These are phyloP conservation scores for Ophiostoma piceae DNA, from an alignment of 2,329 filamentous ascomycete genomes.

Conservation along the genomic window DNA sequence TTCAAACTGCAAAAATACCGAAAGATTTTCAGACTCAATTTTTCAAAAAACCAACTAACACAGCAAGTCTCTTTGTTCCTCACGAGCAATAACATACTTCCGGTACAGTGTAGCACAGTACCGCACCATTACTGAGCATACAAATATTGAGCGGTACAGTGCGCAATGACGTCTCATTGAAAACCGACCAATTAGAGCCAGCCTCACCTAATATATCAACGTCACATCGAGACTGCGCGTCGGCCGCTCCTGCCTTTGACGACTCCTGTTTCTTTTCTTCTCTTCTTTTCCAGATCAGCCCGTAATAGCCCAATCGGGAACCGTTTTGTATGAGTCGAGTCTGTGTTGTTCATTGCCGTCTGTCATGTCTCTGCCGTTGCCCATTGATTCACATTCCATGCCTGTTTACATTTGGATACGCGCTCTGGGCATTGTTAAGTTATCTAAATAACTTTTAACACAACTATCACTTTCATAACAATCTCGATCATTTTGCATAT, in stretches of 20 bases:
- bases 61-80: neutral
- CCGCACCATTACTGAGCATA: neutral
- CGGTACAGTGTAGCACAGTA: neutral
- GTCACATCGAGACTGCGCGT: neutral
- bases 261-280: too few species aligned
- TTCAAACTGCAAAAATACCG: neutral
- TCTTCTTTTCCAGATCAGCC: neutral
- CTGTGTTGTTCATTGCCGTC: neutral
- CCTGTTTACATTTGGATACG: slow-evolving; percentile 4
- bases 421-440: neutral
- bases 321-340: neutral
- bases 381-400: slow-evolving; percentile 9
- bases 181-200: neutral
- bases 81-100: neutral
- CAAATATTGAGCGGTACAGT: neutral
- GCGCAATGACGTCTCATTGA: neutral
- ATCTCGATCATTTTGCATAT: neutral
- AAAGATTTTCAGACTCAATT: neutral
- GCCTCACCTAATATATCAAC: neutral
- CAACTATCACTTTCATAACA: neutral
- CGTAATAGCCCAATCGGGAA: neutral
- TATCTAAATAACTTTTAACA: too few species aligned
- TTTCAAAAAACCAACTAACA: neutral
- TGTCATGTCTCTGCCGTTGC: slow-evolving; percentile 2
- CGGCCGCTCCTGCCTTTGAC: too few species aligned